A percentile compares a stretch with the other conserved stretches of the same genome.
Conservation (phyloP, 495 filamentous ascomycete genomes). For the Annulohypoxylon nitens region DNA sequence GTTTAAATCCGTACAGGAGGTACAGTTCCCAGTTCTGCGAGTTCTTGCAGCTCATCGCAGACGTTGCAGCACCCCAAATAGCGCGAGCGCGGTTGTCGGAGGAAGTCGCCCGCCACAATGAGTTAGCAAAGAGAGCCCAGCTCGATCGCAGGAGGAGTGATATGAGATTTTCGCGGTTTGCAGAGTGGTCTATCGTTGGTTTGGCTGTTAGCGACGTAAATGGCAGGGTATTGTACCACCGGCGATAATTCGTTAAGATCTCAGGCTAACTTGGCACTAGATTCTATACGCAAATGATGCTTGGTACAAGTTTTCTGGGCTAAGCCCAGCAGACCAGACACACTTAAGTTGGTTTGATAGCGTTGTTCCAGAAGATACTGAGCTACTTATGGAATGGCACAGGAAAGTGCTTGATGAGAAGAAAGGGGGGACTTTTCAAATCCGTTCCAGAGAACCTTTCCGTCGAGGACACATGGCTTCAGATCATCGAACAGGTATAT, state of each 20-base stretch:
- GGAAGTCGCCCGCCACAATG: slow-evolving; percentile 41
- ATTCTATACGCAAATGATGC: slow-evolving; percentile 44
- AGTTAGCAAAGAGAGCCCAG: slow-evolving; percentile 38
- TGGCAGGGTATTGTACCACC: slow-evolving; percentile 42
- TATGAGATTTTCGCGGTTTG: slow-evolving; percentile 44
- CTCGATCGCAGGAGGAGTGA: slow-evolving; percentile 39
- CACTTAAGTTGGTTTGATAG: slow-evolving; percentile 39
- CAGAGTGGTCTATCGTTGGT: slow-evolving; percentile 43
- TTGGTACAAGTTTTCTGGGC: slow-evolving; percentile 43
- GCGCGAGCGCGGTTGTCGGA: slow-evolving; percentile 37
- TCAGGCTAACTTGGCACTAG: slow-evolving; percentile 27
- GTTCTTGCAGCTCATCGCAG: slow-evolving; percentile 37
- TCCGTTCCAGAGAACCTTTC: slow-evolving; percentile 42
- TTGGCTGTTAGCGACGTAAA: slow-evolving; percentile 36
- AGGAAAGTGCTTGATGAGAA: slow-evolving; percentile 35
- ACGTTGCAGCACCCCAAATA: slow-evolving; percentile 32
- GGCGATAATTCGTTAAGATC: too few relatives aligned
- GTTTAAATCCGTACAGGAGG: slow-evolving; percentile 58
- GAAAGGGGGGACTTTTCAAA: slow-evolving; percentile 45
- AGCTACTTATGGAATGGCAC: slow-evolving; percentile 40
- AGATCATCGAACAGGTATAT: slow-evolving; percentile 43
- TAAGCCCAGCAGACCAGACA: slow-evolving; percentile 28
- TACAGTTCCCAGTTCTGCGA: slow-evolving; percentile 56
- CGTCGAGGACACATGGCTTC: slow-evolving; percentile 41
- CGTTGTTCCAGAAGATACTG: slow-evolving; percentile 40